These are phyloP conservation scores for Ustilago lituana DNA, from an alignment of 1,284 basidiomycete species.

Conservation along the genomic window DNA sequence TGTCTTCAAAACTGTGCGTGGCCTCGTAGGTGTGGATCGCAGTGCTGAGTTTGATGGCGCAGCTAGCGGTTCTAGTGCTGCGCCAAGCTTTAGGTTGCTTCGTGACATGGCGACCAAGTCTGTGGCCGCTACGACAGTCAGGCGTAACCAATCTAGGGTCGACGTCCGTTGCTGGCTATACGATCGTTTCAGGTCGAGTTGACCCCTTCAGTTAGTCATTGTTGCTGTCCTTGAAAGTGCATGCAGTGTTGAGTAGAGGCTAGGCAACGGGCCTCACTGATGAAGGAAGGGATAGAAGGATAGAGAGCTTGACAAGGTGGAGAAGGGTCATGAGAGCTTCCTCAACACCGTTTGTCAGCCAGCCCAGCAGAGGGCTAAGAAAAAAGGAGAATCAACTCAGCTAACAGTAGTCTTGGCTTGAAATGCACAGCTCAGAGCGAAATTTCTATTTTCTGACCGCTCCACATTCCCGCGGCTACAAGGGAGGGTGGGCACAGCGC, in stretches of 20 bases:
- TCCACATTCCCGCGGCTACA: not conserved
- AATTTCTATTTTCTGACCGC: slow-evolving; percentile 7
- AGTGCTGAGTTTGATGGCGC: not conserved
- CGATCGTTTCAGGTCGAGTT: not conserved
- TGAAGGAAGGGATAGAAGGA: too few species aligned
- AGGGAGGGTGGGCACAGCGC: too few species aligned
- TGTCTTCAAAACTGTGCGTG: not conserved
- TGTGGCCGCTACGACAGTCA: not conserved
- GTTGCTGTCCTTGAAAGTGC: too few species aligned
- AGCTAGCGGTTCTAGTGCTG: not conserved
- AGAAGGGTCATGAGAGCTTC: not conserved
- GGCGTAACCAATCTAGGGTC: not conserved
- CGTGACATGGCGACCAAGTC: slow-evolving; percentile 10
- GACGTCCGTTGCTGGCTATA: not conserved
- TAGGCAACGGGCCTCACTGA: too few species aligned
- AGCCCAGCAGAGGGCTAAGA: too few species aligned
- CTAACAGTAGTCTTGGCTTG: not conserved
- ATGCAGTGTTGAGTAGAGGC: too few species aligned
- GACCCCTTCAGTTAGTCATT: slow-evolving; percentile 4
- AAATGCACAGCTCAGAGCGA: not conserved
- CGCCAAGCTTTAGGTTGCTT: slow-evolving; percentile 1
- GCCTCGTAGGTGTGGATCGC: not conserved
- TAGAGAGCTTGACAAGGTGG: not conserved
- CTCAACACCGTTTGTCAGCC: slow-evolving; percentile 17
- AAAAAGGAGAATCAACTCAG: slow-evolving; percentile 1